Percentiles rank a stretch among this genome's conserved stretches.
phyloP scores from a whole-genome alignment of 768 basidiomycete species.

The Tricholoma saponaceum region DNA sequence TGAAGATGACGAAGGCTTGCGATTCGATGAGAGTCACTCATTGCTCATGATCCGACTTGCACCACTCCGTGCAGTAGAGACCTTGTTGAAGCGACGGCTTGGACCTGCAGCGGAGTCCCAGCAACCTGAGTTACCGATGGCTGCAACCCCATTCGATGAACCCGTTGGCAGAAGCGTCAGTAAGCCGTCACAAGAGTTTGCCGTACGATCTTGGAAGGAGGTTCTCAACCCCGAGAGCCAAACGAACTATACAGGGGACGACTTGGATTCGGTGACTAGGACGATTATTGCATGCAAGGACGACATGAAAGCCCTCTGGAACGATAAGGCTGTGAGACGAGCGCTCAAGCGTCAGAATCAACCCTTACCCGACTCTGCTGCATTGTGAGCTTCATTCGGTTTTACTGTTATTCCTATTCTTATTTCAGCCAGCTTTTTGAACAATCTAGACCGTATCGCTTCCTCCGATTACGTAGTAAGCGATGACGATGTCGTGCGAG shows the following conservation, averaged over 20 bases:
- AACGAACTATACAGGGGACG: slow-evolving; percentile 13
- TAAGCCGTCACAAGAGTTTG: slow-evolving; percentile 39
- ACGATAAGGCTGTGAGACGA: slow-evolving; percentile 46
- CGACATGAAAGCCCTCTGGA: slow-evolving; percentile 64
- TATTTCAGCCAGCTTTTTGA: slow-evolving; percentile 51
- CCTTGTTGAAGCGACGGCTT: slow-evolving; percentile 57
- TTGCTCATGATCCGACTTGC: slow-evolving; percentile 56
- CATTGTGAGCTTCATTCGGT: slow-evolving; percentile 46
- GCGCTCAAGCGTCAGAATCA: slow-evolving; percentile 44
- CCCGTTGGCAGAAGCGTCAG: slow-evolving; percentile 20
- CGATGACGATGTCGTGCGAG: slow-evolving; percentile 71
- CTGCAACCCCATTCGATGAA: slow-evolving; percentile 45
- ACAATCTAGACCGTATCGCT: slow-evolving; percentile 64
- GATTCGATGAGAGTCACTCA: slow-evolving; percentile 50
- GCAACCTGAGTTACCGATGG: slow-evolving; percentile 28
- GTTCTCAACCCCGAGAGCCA: slow-evolving; percentile 30
- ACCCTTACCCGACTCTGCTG: slow-evolving; percentile 57
- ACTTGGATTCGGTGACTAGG: slow-evolving; percentile 39
- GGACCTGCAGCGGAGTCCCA: slow-evolving; percentile 41
- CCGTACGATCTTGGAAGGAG: slow-evolving; percentile 50
- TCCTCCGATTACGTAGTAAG: slow-evolving; percentile 56
- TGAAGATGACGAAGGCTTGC: slow-evolving; percentile 22
- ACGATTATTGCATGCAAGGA: slow-evolving; percentile 57
- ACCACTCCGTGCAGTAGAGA: slow-evolving; percentile 58
- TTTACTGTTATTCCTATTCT: not conserved